Conservation (phyloP, 768 basidiomycete species). For the Chalciporus sphaerocephalus region DNA sequence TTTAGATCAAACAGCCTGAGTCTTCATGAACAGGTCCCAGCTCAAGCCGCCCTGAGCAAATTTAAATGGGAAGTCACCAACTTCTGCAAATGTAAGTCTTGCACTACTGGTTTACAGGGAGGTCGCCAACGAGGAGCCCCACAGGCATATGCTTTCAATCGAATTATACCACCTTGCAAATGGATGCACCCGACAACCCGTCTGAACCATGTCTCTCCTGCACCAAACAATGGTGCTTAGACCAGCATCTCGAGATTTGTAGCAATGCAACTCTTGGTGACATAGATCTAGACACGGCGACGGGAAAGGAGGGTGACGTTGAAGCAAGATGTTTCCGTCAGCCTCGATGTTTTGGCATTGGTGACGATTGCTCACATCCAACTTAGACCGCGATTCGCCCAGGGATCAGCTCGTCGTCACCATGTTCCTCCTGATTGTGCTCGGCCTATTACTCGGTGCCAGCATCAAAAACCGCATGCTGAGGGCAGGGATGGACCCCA, state of each 20-base stretch:
- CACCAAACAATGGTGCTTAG: constrained; percentile 93
- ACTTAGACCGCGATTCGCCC: constrained; percentile 88
- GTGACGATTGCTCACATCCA: constrained; percentile 24
- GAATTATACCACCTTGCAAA: constrained; percentile 80
- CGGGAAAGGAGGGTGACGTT: constrained; percentile 92
- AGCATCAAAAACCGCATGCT: constrained; percentile 80
- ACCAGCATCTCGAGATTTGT: constrained; percentile 85
- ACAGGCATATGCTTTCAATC: constrained; percentile 87
- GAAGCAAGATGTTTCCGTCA: constrained; percentile 94
- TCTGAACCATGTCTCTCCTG: constrained; percentile 90
- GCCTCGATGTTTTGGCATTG: constrained; percentile 38
- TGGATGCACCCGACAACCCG: constrained; percentile 78
- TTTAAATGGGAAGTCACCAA: constrained; percentile 90
- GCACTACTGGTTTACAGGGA: constrained; percentile 1
- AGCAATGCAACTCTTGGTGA: constrained; percentile 78
- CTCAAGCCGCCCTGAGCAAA: constrained; percentile 51
- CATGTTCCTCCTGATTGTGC: constrained; percentile 81
- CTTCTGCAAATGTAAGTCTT: constrained; percentile 77
- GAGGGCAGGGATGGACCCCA: constrained; percentile 67
- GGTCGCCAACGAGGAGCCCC: constrained; percentile 6
- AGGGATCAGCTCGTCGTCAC: constrained; percentile 92
- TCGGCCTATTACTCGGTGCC: constrained; percentile 79
- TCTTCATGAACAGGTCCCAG: constrained; percentile 33
- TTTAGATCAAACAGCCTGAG: constrained; percentile 9
- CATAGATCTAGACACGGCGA: constrained; percentile 87